A percentile compares a stretch with the other conserved stretches of the same genome.
These are phyloP conservation scores for Alloascoidea hylecoeti DNA, from an alignment of 805 yeast genomes.

Conservation along the genomic window DNA sequence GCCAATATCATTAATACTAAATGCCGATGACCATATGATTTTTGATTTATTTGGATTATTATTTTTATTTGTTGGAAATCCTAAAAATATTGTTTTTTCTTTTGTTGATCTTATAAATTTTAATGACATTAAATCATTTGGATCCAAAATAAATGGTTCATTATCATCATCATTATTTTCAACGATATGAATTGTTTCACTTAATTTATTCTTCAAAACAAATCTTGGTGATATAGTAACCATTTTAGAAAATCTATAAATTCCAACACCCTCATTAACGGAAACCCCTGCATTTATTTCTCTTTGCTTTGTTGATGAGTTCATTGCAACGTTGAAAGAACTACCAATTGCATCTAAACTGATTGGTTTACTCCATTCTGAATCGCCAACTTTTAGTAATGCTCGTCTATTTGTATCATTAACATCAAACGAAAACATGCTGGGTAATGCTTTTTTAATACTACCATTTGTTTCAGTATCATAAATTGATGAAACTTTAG, in stretches of 20 bases:
- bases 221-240: constrained; percentile 76
- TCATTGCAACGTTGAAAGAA: constrained; percentile 36
- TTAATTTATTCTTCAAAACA: constrained; percentile 49
- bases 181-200: constrained; percentile 45
- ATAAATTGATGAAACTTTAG: too few species aligned
- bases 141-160: constrained; percentile 22
- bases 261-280: constrained; percentile 75
- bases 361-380: constrained; percentile 57
- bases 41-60: constrained; percentile 36
- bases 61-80: constrained; percentile 39
- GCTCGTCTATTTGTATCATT: constrained; percentile 56
- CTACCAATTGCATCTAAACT: constrained; percentile 90
- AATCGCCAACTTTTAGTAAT: constrained; percentile 46
- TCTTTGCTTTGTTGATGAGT: constrained; percentile 14
- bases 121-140: constrained; percentile 38
- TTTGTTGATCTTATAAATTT: constrained; percentile 43
- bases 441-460: constrained; percentile 34
- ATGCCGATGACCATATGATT: constrained; percentile 89
- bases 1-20: constrained; percentile 74
- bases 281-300: constrained; percentile 69
- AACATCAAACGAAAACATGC: constrained; percentile 73
- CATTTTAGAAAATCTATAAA: constrained; percentile 61
- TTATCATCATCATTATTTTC: constrained; percentile 14
- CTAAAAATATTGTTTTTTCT: constrained; percentile 45
- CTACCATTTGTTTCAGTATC: constrained; percentile 9